A percentile compares a stretch with the other conserved stretches of the same genome.
phyloP scores from a whole-genome alignment of 257 asterid genomes.

The Solanum neorickii region DNA sequence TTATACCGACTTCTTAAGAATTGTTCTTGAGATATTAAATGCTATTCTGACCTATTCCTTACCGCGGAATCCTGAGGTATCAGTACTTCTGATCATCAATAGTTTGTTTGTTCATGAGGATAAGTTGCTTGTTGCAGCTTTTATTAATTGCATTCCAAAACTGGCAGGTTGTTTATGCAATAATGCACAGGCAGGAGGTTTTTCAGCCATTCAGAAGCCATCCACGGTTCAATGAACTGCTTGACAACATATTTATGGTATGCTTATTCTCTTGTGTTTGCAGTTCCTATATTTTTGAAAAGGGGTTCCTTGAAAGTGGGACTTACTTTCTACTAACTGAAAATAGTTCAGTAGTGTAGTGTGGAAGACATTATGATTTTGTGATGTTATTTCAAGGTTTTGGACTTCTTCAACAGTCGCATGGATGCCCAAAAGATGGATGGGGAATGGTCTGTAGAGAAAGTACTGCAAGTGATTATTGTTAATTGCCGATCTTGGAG shows the following conservation, averaged over 20 bases:
- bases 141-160: slow-evolving; percentile 3
- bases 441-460: slow-evolving; percentile 93
- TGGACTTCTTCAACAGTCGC: slow-evolving; percentile 80
- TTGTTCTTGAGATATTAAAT: slow-evolving; percentile 80
- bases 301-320: not conserved
- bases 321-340: not conserved
- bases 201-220: slow-evolving; percentile 88
- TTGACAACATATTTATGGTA: slow-evolving; percentile 72
- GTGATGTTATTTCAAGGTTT: slow-evolving; percentile 24
- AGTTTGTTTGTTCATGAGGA: not conserved
- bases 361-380: not conserved
- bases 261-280: not conserved
- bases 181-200: slow-evolving; percentile 93
- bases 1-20: slow-evolving; percentile 76
- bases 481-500: slow-evolving; percentile 86
- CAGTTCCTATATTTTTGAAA: not conserved
- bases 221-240: slow-evolving; percentile 83
- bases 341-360: not conserved
- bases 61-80: slow-evolving; percentile 93
- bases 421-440: slow-evolving; percentile 68
- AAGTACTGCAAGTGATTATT: slow-evolving; percentile 67
- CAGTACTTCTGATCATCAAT: not conserved
- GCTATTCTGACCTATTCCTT: slow-evolving; percentile 70
- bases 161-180: slow-evolving; percentile 81
- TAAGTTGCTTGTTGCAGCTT: not conserved